These are phyloP conservation scores for Pelargonium myrrhifolium DNA, from an alignment of 441 rosid species.

Conservation along the genomic window DNA sequence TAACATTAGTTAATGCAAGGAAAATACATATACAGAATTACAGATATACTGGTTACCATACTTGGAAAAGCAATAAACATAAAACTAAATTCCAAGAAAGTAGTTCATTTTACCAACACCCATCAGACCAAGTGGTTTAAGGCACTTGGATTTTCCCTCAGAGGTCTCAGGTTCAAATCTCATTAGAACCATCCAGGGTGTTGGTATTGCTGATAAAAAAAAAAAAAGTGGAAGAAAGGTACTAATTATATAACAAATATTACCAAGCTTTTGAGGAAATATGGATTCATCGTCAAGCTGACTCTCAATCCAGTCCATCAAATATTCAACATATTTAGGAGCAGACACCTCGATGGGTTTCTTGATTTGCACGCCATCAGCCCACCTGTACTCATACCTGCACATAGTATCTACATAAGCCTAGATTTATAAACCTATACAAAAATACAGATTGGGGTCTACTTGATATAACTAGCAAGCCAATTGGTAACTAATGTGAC, in stretches of 20 bases:
- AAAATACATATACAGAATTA: neutral
- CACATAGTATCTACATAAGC: slow-evolving; percentile 15
- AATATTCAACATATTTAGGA: slow-evolving; percentile 93
- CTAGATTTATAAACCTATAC: neutral
- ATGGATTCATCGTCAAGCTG: slow-evolving; percentile 95
- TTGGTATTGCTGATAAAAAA: too few species aligned
- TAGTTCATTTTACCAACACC: too few species aligned
- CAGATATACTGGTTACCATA: neutral
- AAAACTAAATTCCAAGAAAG: neutral
- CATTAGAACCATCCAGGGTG: too few species aligned
- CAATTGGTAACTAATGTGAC: neutral
- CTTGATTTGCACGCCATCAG: slow-evolving; percentile 96
- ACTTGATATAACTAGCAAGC: slow-evolving; percentile 1
- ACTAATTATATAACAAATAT: slow-evolving; percentile 13
- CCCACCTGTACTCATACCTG: slow-evolving; percentile 98
- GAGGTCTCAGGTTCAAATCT: too few species aligned
- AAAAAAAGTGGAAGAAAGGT: neutral
- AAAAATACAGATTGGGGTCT: neutral
- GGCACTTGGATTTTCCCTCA: too few species aligned
- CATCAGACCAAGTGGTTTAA: too few species aligned
- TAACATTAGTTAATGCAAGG: neutral
- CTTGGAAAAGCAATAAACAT: neutral
- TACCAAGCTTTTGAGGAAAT: slow-evolving; percentile 96
- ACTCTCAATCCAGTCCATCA: slow-evolving; percentile 94
- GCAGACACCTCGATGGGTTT: slow-evolving; percentile 97